Evolutionary conservation across 306 rosid genomes (phyloP), one percentile per base, ranked within the genome.

Genomic region (Cucumis melo): DNA sequence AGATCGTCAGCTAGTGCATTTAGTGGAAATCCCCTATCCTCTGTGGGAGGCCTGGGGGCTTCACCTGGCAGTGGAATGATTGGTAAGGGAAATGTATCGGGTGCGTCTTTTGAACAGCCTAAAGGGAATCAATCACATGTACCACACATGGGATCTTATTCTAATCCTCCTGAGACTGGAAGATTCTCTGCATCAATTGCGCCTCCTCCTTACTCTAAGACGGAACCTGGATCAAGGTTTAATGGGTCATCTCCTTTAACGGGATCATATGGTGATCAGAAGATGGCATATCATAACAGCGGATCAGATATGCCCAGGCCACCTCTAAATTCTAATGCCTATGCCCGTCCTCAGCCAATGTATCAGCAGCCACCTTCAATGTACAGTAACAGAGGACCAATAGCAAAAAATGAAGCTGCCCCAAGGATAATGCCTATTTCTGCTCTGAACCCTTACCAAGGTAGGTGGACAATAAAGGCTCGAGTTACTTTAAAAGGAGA

Each of bases 401-500:
- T 79, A 2, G 92, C 90, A 56, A 89, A 84, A 87, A 90, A 87
- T 79, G 98, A 91, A 71, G 90, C 95, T 80, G 80, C 93, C 78
- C 85, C 89, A 5, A 85, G 96, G 90, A 79, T 89, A 82, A 81
- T 89, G 84, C 93, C 92, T 44, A 94, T 94, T 78, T 59, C 89
- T 56, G 97, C 93, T 76, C 78, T 94, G 77, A 91, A 87, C 84
- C 96, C 90, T 3, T 94, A 87, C 84, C 89, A 84, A 81, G 86
- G 73, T 46, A 74, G 72, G 84, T 94, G 98, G 98, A 89, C 96
- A 68, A 85, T 94, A 71, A 94, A 94, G 86, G 97, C 89, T 61
- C 88, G 98, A 82, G 98, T 94, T 67, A 90, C 98, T 3, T 84
- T 91, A 58, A 94, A 91, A 84, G 87, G 85, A 84, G 94, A 89